Percentiles rank a stretch among this genome's conserved stretches.
Evolutionary conservation across 2,329 filamentous ascomycete species (phyloP).

Genomic region (Diaporthe vaccinii): DNA sequence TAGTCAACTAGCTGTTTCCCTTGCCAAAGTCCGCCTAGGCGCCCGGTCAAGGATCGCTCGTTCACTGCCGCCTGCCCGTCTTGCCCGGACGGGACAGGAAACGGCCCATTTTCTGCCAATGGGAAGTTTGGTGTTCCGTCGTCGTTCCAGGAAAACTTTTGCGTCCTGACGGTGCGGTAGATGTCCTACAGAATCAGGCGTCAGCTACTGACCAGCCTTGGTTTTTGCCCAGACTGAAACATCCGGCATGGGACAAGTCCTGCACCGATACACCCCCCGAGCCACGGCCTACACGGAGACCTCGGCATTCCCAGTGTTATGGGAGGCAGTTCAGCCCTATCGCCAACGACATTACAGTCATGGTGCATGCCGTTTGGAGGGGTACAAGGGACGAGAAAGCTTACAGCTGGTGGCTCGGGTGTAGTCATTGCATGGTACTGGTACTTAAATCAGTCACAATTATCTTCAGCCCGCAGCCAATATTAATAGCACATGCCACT

Average conservation of each 20-base stretch:
- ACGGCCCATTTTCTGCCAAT: conserved; percentile 51
- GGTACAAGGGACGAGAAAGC: background rate
- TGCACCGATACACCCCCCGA: background rate
- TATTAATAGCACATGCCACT: background rate
- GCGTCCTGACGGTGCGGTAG: conserved; percentile 51
- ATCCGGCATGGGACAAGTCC: background rate
- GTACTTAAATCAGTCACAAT: background rate
- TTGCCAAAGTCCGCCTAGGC: background rate
- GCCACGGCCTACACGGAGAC: too few species aligned
- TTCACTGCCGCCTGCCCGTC: conserved; percentile 38
- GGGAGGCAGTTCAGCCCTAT: background rate
- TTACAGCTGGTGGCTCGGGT: conserved; percentile 46
- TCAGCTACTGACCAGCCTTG: background rate
- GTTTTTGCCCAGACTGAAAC: too few species aligned
- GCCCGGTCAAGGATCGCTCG: conserved; percentile 41
- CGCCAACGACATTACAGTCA: background rate
- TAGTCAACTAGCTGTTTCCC: background rate
- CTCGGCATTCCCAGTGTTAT: too few species aligned
- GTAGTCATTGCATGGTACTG: conserved; percentile 53
- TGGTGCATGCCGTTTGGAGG: background rate
- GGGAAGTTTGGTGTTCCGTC: conserved; percentile 52
- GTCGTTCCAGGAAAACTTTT: conserved; percentile 52
- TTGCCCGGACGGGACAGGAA: conserved; percentile 50
- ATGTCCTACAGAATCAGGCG: conserved; percentile 42
- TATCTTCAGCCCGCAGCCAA: too few species aligned